Conservation (phyloP, 805 yeast species). For the Pichia insulana region DNA sequence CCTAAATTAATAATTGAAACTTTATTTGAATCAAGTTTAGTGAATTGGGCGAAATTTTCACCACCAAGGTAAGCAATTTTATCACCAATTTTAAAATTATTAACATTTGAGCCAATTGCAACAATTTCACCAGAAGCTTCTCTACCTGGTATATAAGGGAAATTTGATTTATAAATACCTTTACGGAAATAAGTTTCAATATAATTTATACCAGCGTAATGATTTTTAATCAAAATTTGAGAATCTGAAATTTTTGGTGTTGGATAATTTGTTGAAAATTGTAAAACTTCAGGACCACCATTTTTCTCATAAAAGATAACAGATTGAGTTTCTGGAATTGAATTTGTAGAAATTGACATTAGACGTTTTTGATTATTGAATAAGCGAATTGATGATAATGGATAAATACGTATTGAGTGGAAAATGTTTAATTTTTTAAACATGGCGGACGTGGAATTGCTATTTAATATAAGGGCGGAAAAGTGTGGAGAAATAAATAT, state of each 20-base stretch:
- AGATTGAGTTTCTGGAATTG: conserved; percentile 47
- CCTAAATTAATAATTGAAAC: conserved; percentile 42
- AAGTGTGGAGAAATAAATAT: too few relatives aligned
- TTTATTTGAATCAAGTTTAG: conserved; percentile 33
- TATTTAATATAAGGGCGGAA: too few relatives aligned
- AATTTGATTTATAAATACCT: conserved; percentile 57
- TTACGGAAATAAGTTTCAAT: conserved; percentile 77
- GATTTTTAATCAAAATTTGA: conserved; percentile 65
- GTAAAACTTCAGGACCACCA: conserved; percentile 53
- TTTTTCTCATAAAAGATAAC: conserved; percentile 45
- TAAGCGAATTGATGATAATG: too few relatives aligned
- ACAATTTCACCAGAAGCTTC: conserved; percentile 64
- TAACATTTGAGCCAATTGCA: conserved; percentile 52
- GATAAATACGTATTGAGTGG: too few relatives aligned
- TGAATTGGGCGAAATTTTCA: conserved; percentile 66
- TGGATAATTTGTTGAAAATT: conserved; percentile 43
- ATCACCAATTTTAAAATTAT: conserved; percentile 56
- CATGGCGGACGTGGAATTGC: too few relatives aligned
- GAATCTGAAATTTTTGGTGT: conserved; percentile 48
- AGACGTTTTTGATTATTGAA: too few relatives aligned
- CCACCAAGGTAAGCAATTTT: conserved; percentile 49
- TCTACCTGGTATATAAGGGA: conserved; percentile 64
- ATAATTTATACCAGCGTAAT: conserved; percentile 72
- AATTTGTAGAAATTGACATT: background rate
- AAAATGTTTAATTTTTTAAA: too few relatives aligned